phyloP scores from a whole-genome alignment of 2,329 filamentous ascomycete genomes.

The Aspergillus calidoustus region DNA sequence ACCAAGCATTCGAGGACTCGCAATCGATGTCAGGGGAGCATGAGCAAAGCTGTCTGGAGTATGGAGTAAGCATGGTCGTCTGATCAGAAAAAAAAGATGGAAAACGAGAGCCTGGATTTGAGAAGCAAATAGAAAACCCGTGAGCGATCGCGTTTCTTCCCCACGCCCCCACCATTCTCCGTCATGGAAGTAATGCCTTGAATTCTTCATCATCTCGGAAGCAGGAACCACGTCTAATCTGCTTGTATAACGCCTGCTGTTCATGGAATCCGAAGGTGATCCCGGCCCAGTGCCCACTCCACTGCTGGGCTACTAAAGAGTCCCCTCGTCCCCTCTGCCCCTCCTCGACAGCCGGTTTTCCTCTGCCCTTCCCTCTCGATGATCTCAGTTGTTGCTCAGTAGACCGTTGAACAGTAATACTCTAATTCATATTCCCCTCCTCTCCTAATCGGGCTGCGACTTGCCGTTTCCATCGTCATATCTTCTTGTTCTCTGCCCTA shows the following conservation, averaged over 20 bases:
- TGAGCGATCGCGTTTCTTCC: conserved; percentile 20
- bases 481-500: background rate
- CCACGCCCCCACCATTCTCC: conserved; percentile 34
- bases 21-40: conserved; percentile 18
- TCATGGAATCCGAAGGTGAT: background rate
- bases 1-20: background rate
- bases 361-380: conserved; percentile 6
- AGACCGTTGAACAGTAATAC: conserved; percentile 16
- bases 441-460: background rate
- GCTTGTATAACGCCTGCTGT: background rate
- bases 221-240: background rate
- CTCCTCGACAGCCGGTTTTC: conserved; percentile 12
- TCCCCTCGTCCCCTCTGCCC: conserved; percentile 3
- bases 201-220: background rate
- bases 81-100: conserved; percentile 31
- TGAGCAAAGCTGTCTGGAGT: conserved; percentile 11
- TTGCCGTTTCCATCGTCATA: background rate
- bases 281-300: conserved; percentile 5
- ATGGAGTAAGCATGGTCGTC: conserved; percentile 26
- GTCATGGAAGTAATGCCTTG: conserved; percentile 24
- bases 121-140: conserved; percentile 14
- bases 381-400: conserved; percentile 16
- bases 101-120: conserved; percentile 17
- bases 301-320: conserved; percentile 10
- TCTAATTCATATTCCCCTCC: background rate